These are phyloP conservation scores for Conticribra guillardii DNA, from an alignment of 108 stramenopile genomes.

Conservation along the genomic window DNA sequence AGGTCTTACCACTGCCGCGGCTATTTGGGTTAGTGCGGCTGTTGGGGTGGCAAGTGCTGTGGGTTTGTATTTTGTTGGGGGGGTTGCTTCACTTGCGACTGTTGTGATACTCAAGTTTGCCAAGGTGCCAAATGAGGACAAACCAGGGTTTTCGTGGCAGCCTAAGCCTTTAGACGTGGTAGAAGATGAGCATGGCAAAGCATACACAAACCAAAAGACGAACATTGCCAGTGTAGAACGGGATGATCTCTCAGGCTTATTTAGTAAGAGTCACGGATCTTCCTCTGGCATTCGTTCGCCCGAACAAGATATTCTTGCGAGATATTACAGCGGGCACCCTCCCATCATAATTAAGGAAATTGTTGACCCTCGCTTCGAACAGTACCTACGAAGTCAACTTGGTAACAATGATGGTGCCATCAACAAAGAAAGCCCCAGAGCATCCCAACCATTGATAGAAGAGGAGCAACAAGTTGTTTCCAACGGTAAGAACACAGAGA, in stretches of 20 bases:
- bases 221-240: too few relatives aligned
- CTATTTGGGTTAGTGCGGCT: conserved; percentile 91
- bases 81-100: conserved; percentile 34
- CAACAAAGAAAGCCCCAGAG: not conserved
- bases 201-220: too few relatives aligned
- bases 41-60: conserved; percentile 86
- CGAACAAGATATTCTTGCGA: not conserved
- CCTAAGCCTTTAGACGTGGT: conserved; percentile 22
- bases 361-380: not conserved
- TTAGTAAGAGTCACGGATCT: too few relatives aligned
- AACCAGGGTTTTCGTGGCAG: conserved; percentile 21
- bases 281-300: not conserved
- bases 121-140: conserved; percentile 23
- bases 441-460: not conserved
- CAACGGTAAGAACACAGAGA: not conserved
- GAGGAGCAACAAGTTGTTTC: not conserved
- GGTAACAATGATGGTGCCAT: not conserved
- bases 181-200: conserved; percentile 10
- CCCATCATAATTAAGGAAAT: not conserved
- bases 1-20: conserved; percentile 88
- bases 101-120: conserved; percentile 43
- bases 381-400: not conserved
- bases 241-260: too few relatives aligned
- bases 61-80: conserved; percentile 64
- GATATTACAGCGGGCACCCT: not conserved